phyloP scores from a whole-genome alignment of 768 basidiomycete genomes.

The Clavaria fumosa region DNA sequence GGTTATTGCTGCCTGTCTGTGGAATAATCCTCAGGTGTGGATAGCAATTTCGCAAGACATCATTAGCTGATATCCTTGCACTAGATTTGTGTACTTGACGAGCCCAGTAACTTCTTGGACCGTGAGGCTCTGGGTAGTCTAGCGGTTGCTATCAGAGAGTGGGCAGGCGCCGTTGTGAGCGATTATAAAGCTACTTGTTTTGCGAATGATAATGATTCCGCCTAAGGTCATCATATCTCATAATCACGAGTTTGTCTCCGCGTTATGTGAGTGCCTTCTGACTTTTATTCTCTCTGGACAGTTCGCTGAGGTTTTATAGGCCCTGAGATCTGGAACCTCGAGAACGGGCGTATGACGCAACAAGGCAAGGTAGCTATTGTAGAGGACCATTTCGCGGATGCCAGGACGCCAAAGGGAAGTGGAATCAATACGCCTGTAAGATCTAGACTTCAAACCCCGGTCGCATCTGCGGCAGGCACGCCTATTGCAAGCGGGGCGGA shows the following conservation, averaged over 20 bases:
- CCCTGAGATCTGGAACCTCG: constrained; percentile 92
- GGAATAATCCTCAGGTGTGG: constrained; percentile 84
- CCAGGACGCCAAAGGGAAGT: constrained; percentile 55
- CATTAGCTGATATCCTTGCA: too few species aligned
- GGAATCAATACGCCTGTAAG: constrained; percentile 54
- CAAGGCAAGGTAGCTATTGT: constrained; percentile 78
- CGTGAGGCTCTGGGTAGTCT: constrained; percentile 90
- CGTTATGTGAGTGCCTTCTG: constrained; percentile 45
- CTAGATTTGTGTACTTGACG: constrained; percentile 72
- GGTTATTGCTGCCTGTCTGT: constrained; percentile 86
- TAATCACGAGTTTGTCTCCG: constrained; percentile 76
- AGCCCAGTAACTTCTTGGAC: constrained; percentile 95
- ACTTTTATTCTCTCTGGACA: constrained; percentile 11
- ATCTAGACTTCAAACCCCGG: constrained; percentile 57
- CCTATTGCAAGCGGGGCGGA: constrained; percentile 72
- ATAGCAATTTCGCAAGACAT: neutral
- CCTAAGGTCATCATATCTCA: constrained; percentile 86
- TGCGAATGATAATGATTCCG: constrained; percentile 11
- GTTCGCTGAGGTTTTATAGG: too few species aligned
- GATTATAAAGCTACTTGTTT: constrained; percentile 7
- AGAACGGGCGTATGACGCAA: constrained; percentile 68
- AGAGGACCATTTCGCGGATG: constrained; percentile 69
- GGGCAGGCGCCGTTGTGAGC: constrained; percentile 80
- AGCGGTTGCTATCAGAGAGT: constrained; percentile 88
- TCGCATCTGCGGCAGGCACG: constrained; percentile 54